Percentiles rank a stretch among this genome's conserved stretches.
These are phyloP conservation scores for Magnaporthiopsis incrustans DNA, from an alignment of 2,329 filamentous ascomycete genomes.

Conservation along the genomic window DNA sequence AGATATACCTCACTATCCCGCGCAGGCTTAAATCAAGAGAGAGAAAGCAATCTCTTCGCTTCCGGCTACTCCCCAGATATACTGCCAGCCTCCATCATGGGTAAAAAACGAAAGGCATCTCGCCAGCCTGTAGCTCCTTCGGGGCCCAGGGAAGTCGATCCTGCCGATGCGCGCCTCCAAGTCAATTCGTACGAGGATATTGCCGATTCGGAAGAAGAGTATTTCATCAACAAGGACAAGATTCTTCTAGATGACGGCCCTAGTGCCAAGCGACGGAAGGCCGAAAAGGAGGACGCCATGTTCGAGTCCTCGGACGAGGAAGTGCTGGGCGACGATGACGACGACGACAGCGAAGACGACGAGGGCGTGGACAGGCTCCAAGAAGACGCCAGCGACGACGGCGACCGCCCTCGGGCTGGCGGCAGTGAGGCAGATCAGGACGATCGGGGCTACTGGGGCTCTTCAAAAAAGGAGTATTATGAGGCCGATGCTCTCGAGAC, in stretches of 20 bases:
- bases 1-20: background rate
- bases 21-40: background rate
- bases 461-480: constrained; percentile 86
- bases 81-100: constrained; percentile 36
- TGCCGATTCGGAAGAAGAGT: constrained; percentile 90
- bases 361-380: constrained; percentile 26
- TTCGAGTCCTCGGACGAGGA: constrained; percentile 57
- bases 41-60: background rate
- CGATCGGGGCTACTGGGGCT: constrained; percentile 72
- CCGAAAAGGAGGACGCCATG: constrained; percentile 50
- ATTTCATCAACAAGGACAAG: constrained; percentile 78
- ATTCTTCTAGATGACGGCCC: constrained; percentile 78
- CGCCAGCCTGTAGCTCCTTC: constrained; percentile 34
- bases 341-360: constrained; percentile 18
- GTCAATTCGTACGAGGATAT: constrained; percentile 70
- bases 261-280: constrained; percentile 64
- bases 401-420: constrained; percentile 26
- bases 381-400: constrained; percentile 19
- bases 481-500: constrained; percentile 68
- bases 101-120: constrained; percentile 63
- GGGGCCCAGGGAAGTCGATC: constrained; percentile 47
- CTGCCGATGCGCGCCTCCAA: constrained; percentile 53
- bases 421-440: constrained; percentile 44
- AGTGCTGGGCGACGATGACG: constrained; percentile 26
- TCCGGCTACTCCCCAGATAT: background rate